phyloP scores from a whole-genome alignment of 1,139 yeast genomes.

The Dujonia santamariae region DNA sequence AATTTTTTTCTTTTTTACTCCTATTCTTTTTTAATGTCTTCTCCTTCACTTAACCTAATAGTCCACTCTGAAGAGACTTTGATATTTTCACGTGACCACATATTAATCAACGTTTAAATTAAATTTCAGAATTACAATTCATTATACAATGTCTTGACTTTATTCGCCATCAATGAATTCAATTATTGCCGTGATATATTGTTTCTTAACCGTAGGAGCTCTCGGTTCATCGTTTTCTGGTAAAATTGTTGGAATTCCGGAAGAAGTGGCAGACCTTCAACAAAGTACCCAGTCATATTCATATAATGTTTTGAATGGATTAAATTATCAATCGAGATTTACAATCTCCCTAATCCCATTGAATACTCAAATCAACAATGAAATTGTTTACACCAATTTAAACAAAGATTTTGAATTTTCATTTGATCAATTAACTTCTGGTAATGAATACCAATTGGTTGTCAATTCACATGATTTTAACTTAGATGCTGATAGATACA shows the following conservation, averaged over 20 bases:
- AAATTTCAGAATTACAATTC: no score
- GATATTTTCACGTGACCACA: no score
- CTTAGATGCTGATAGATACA: slow-evolving; percentile 24
- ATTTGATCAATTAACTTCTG: slow-evolving; percentile 23
- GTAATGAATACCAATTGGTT: slow-evolving; percentile 30
- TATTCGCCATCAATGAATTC: no score
- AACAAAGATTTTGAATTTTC: slow-evolving; percentile 25
- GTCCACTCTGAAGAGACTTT: no score
- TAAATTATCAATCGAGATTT: slow-evolving; percentile 35
- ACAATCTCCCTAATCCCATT: slow-evolving; percentile 24
- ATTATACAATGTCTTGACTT: no score
- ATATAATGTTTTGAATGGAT: slow-evolving; percentile 28
- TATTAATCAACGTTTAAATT: no score
- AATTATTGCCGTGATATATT: no score
- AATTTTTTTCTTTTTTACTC: no score
- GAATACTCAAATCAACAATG: background rate
- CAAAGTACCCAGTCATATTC: slow-evolving; percentile 11
- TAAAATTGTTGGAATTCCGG: slow-evolving; percentile 23
- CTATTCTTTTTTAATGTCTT: no score
- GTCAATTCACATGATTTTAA: slow-evolving; percentile 38
- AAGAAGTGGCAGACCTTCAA: slow-evolving; percentile 20
- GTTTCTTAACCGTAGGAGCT: no score
- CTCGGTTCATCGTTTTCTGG: slow-evolving; percentile 15
- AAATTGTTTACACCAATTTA: slow-evolving; percentile 14
- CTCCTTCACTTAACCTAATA: no score